phyloP scores from a whole-genome alignment of 768 basidiomycete species.

The Leccinum subgranulosum region DNA sequence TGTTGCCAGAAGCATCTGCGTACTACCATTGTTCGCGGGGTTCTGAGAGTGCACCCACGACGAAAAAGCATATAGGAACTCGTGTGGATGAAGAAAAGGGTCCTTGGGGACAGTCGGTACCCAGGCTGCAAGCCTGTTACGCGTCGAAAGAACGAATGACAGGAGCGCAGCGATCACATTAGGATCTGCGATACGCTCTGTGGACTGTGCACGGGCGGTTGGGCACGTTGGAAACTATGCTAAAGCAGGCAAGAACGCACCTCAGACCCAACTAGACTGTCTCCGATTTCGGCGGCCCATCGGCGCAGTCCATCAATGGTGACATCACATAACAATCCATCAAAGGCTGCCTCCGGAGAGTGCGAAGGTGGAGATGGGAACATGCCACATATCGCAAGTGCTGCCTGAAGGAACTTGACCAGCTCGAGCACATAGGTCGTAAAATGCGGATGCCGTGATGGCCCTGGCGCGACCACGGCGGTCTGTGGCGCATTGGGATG shows the following conservation, averaged over 20 bases:
- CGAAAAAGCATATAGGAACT: slow-evolving; percentile 50
- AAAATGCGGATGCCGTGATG: slow-evolving; percentile 43
- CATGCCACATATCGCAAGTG: slow-evolving; percentile 69
- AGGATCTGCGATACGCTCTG: slow-evolving; percentile 74
- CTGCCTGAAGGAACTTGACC: slow-evolving; percentile 70
- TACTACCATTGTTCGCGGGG: slow-evolving; percentile 6
- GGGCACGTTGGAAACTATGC: not conserved
- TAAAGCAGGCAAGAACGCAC: slow-evolving; percentile 27
- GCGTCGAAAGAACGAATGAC: slow-evolving; percentile 60
- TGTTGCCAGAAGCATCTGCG: slow-evolving; percentile 31
- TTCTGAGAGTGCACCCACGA: slow-evolving; percentile 25
- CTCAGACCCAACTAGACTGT: slow-evolving; percentile 59
- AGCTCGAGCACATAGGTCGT: slow-evolving; percentile 69
- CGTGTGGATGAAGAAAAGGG: slow-evolving; percentile 69
- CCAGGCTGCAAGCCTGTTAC: slow-evolving; percentile 67
- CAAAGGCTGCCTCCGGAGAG: slow-evolving; percentile 27
- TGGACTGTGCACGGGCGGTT: slow-evolving; percentile 42
- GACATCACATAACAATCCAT: slow-evolving; percentile 76
- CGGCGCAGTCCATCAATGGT: slow-evolving; percentile 68
- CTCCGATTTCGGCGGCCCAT: slow-evolving; percentile 69
- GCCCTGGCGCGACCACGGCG: slow-evolving; percentile 1
- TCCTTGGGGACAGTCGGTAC: slow-evolving; percentile 58
- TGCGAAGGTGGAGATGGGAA: slow-evolving; percentile 35
- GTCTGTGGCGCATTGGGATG: slow-evolving; percentile 18
- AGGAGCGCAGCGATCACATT: slow-evolving; percentile 66